Base-by-base conservation (phyloP, 108 stramenopile genomes). In the Cyclotella distinguenda region DNA sequence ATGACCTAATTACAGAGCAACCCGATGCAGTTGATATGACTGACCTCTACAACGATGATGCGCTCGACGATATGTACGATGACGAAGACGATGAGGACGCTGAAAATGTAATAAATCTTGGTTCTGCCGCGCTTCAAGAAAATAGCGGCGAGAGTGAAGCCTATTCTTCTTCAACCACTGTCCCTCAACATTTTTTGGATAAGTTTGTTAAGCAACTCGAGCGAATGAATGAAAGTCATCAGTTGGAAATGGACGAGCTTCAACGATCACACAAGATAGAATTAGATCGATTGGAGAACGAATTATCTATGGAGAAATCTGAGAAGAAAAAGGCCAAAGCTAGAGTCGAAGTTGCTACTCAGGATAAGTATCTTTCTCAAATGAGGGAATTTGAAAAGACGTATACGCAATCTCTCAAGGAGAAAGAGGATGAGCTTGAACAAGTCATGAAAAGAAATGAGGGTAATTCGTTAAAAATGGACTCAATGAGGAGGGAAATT, bases 191-290 rank as follows among this genome's bases (percentile, higher is more conserved):
- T 22, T 35, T 82, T 7, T 23, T 86, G 48, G 81, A 91, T 32
- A 78, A 93, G 38, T 89, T 93, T 55, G 67, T 88, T n/a, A 61
- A 77, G 50, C 91, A 93, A 64, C 49, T 93, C 9, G 72, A 86
- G 70, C 85, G 91, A 32, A 69, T 93, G 49, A 86, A 86, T 45
- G 83, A 86, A 46, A 81, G 89, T 61, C 85, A 89, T 60, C 79
- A 76, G 59, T 25, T 72, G 42, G 88, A 93, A 71, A 58, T 80
- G 70, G 42, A 71, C 31, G 77, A 79, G 40, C 45, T 85, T 34
- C 68, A 83, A 35, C 68, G 67, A 36, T 55, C 66, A 21, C 81
- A 86, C 60, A 58, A 73, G 38, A 18, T 56, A 15, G 72, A 81
- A 66, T 35, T 87, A 19, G 77, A 52, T 35, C 30, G 36, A 56